These are phyloP conservation scores for Neohortaea acidophila DNA, from an alignment of 495 filamentous ascomycete genomes.

Conservation along the genomic window DNA sequence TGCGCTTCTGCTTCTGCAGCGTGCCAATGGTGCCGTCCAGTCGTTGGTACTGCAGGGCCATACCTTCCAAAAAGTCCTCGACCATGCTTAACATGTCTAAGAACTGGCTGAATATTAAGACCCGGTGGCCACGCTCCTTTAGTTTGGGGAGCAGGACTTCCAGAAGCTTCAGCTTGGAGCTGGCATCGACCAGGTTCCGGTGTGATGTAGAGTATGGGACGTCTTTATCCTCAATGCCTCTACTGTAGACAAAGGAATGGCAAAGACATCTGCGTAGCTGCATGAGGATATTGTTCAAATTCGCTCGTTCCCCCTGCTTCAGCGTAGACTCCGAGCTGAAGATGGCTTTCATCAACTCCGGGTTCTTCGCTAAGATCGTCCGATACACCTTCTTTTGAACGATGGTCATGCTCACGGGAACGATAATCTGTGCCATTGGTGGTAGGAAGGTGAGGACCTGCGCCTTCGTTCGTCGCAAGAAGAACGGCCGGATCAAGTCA, in stretches of 20 bases:
- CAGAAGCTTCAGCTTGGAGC: conserved; percentile 74
- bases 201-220: conserved; percentile 38
- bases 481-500: conserved; percentile 69
- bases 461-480: conserved; percentile 71
- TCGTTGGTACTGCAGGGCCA: conserved; percentile 56
- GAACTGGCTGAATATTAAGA: conserved; percentile 94
- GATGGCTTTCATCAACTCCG: conserved; percentile 74
- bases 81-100: conserved; percentile 73
- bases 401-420: conserved; percentile 82
- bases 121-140: conserved; percentile 72
- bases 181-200: conserved; percentile 76
- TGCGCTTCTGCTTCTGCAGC: conserved; percentile 79
- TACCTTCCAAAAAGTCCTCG: conserved; percentile 71
- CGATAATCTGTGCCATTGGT: conserved; percentile 82
- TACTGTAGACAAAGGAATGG: conserved; percentile 88
- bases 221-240: conserved; percentile 68
- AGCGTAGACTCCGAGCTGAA: conserved; percentile 42
- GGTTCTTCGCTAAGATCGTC: conserved; percentile 78
- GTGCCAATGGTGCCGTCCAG: conserved; percentile 71
- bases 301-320: conserved; percentile 54
- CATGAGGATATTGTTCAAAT: conserved; percentile 84
- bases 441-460: conserved; percentile 81
- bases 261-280: conserved; percentile 89
- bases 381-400: conserved; percentile 91
- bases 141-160: conserved; percentile 85